These are phyloP conservation scores for Yarrowia deformans DNA, from an alignment of 805 yeast genomes.

Conservation along the genomic window DNA sequence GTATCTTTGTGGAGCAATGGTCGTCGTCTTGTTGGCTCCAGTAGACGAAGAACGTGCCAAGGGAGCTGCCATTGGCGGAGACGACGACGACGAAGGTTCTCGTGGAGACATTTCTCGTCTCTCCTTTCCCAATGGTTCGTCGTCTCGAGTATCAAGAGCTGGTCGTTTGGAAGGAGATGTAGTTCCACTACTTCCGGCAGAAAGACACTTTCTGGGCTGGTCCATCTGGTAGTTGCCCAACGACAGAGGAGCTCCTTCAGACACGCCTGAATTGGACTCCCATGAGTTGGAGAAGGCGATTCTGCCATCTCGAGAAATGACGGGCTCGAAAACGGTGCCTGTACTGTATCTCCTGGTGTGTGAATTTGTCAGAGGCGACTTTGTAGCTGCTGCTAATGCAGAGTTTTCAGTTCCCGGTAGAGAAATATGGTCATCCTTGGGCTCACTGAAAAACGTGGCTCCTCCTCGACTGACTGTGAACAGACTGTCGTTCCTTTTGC, in stretches of 20 bases:
- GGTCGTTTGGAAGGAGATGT: slow-evolving; percentile 33
- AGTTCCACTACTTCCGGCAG: slow-evolving; percentile 15
- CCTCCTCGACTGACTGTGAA: slow-evolving; percentile 28
- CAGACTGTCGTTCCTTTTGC: slow-evolving; percentile 1
- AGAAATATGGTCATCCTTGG: neutral
- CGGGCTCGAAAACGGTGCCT: slow-evolving; percentile 14
- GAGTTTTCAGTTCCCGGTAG: neutral
- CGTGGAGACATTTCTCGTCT: slow-evolving; percentile 2
- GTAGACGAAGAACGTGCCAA: slow-evolving; percentile 5
- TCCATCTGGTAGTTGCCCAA: slow-evolving; percentile 22
- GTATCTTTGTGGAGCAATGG: slow-evolving; percentile 18
- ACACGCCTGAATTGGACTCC: slow-evolving; percentile 28
- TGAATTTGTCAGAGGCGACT: neutral
- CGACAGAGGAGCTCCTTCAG: slow-evolving; percentile 6
- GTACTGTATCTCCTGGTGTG: slow-evolving; percentile 29
- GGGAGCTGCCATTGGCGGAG: slow-evolving; percentile 1
- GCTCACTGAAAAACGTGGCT: slow-evolving; percentile 23
- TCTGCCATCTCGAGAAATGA: neutral
- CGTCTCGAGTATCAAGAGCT: slow-evolving; percentile 9
- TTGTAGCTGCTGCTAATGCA: neutral
- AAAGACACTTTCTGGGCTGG: slow-evolving; percentile 4
- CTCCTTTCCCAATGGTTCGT: neutral
- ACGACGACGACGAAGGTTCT: neutral
- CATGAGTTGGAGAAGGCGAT: slow-evolving; percentile 26
- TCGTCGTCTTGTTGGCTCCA: slow-evolving; percentile 2